Conservation (phyloP, 441 rosid species). For the Euphorbia corollata region DNA sequence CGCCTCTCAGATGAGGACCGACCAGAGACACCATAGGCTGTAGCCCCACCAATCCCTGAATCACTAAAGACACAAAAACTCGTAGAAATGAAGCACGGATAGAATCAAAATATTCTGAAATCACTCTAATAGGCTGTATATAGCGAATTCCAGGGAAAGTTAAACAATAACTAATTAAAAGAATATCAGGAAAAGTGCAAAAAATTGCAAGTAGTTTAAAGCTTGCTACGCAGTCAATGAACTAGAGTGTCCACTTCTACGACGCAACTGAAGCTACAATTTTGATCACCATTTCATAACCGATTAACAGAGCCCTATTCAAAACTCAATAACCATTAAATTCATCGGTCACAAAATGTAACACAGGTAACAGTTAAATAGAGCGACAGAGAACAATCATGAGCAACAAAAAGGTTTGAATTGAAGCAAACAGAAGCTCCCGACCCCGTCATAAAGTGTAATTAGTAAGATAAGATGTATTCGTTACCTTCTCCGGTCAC, state of each 20-base stretch:
- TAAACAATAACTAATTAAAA: background rate
- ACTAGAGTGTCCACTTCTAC: background rate
- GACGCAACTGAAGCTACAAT: background rate
- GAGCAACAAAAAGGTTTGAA: background rate
- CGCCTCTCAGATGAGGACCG: constrained; percentile 48
- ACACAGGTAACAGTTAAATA: background rate
- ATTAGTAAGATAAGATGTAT: background rate
- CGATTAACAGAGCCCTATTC: background rate
- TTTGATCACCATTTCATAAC: background rate
- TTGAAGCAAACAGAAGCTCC: background rate
- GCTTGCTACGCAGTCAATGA: background rate
- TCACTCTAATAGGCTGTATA: background rate
- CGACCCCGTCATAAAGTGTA: background rate
- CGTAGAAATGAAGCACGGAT: constrained; percentile 26
- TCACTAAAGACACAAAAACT: constrained; percentile 45
- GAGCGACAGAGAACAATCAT: background rate
- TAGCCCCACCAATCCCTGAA: constrained; percentile 83
- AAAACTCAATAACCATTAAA: background rate
- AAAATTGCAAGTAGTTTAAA: background rate
- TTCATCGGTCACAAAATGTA: background rate
- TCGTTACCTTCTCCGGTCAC: constrained; percentile 74
- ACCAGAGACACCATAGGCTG: constrained; percentile 46
- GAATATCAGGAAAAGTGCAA: too few species aligned
- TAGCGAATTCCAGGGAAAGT: background rate
- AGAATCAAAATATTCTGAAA: background rate